Evolutionary conservation across 768 basidiomycete genomes (phyloP).

Genomic region (Lentinula boryana): DNA sequence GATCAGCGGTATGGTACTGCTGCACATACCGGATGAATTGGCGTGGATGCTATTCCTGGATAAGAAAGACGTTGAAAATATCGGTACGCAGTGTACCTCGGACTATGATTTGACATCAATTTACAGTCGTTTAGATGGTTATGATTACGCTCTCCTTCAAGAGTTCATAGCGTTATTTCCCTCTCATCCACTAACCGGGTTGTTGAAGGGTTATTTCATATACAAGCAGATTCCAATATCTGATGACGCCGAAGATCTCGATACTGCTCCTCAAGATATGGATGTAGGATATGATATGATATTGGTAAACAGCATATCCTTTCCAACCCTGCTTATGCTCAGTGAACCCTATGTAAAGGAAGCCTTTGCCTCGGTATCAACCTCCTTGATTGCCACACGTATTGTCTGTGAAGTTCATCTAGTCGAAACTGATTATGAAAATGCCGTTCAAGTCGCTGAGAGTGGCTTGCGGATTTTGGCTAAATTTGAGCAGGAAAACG

Average conservation of each 20-base stretch:
- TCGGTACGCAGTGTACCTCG: conserved; percentile 41
- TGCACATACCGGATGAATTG: conserved; percentile 70
- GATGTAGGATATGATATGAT: conserved; percentile 58
- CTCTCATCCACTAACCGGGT: conserved; percentile 39
- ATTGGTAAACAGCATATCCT: conserved; percentile 39
- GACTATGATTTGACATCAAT: conserved; percentile 2
- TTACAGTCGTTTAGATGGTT: conserved; percentile 40
- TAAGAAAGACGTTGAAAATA: conserved; percentile 55
- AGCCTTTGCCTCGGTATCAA: conserved; percentile 39
- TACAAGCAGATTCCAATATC: conserved; percentile 45
- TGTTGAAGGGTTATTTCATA: conserved; percentile 64
- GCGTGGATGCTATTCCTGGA: conserved; percentile 83
- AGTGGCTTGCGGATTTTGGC: conserved; percentile 55
- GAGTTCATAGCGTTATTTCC: conserved; percentile 68
- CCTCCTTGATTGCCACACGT: conserved; percentile 63
- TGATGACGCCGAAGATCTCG: conserved; percentile 36
- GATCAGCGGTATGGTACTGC: conserved; percentile 67
- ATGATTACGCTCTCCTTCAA: conserved; percentile 50
- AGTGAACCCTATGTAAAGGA: conserved; percentile 34
- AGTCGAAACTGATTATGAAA: conserved; percentile 66
- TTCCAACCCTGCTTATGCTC: background rate
- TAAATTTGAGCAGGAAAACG: conserved; percentile 50
- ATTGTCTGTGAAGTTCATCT: conserved; percentile 63
- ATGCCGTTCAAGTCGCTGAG: conserved; percentile 66
- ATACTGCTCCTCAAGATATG: conserved; percentile 22